phyloP scores from a whole-genome alignment of 805 yeast species.

The Kuraishia capsulata region DNA sequence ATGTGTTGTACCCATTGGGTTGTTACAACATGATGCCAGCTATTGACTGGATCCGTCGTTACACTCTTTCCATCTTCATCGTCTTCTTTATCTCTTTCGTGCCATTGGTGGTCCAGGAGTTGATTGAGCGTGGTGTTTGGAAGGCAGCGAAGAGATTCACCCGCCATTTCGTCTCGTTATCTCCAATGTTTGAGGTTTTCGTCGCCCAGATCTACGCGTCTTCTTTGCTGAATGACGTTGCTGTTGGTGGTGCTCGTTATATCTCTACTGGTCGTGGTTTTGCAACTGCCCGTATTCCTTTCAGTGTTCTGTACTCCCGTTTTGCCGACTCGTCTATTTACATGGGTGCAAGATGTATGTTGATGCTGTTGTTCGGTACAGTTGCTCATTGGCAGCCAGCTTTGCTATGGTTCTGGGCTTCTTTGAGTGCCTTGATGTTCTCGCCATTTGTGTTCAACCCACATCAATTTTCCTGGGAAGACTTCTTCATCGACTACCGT shows the following conservation, averaged over 20 bases:
- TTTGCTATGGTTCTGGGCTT: slow-evolving; percentile 95
- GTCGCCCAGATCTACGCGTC: slow-evolving; percentile 74
- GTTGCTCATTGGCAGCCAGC: slow-evolving; percentile 88
- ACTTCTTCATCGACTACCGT: slow-evolving; percentile 92
- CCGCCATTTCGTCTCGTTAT: slow-evolving; percentile 60
- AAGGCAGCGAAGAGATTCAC: slow-evolving; percentile 61
- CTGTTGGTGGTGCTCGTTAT: slow-evolving; percentile 83
- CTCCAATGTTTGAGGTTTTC: slow-evolving; percentile 79
- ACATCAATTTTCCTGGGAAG: slow-evolving; percentile 94
- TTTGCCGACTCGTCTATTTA: slow-evolving; percentile 78
- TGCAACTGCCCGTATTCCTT: slow-evolving; percentile 73
- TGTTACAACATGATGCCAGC: slow-evolving; percentile 71
- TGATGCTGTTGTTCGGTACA: slow-evolving; percentile 65
- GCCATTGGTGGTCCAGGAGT: slow-evolving; percentile 72
- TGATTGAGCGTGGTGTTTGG: slow-evolving; percentile 76
- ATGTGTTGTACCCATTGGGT: slow-evolving; percentile 55
- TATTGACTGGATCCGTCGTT: slow-evolving; percentile 75
- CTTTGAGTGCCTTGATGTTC: slow-evolving; percentile 75
- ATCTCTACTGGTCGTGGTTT: slow-evolving; percentile 84
- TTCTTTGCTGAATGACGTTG: slow-evolving; percentile 59
- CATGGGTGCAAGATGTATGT: slow-evolving; percentile 72
- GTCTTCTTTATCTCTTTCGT: slow-evolving; percentile 74
- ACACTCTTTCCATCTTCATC: slow-evolving; percentile 71
- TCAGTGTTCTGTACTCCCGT: slow-evolving; percentile 64
- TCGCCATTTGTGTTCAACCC: slow-evolving; percentile 97